phyloP scores from a whole-genome alignment of 306 rosid genomes.

The Betula pendula region DNA sequence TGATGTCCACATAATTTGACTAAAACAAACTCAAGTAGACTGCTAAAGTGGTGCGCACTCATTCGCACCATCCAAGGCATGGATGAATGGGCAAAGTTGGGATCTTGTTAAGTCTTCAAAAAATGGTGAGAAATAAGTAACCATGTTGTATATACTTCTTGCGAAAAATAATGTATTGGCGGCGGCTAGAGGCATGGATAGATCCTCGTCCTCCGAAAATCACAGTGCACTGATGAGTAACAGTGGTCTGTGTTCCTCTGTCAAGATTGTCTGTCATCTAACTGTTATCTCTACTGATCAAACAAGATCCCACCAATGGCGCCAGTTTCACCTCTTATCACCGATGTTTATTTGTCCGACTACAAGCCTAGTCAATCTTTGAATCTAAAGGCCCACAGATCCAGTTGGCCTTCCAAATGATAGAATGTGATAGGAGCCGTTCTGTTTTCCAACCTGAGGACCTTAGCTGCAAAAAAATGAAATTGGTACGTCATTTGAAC shows the following conservation, averaged over 20 bases:
- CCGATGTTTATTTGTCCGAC: slow-evolving; percentile 5
- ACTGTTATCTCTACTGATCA: neutral
- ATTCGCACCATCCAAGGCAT: neutral
- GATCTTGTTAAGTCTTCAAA: neutral
- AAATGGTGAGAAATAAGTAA: neutral
- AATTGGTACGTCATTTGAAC: neutral
- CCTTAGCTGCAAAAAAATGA: slow-evolving; percentile 56
- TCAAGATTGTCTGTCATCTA: neutral
- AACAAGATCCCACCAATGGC: neutral
- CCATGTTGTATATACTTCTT: neutral
- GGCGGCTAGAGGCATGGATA: neutral
- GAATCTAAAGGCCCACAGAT: slow-evolving; percentile 45
- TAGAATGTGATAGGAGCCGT: slow-evolving; percentile 69
- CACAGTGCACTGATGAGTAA: neutral
- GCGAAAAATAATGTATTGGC: neutral
- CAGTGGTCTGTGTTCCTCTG: neutral
- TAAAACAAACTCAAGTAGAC: neutral
- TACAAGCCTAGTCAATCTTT: slow-evolving; percentile 55
- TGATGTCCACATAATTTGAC: neutral
- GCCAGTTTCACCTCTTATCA: slow-evolving; percentile 1
- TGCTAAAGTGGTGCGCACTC: neutral
- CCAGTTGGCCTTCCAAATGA: slow-evolving; percentile 91
- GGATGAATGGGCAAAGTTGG: neutral
- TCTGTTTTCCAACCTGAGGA: slow-evolving; percentile 85
- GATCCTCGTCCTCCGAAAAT: neutral